Evolutionary conservation across 768 basidiomycete genomes (phyloP).

Genomic region (Phallus indusiatus): DNA sequence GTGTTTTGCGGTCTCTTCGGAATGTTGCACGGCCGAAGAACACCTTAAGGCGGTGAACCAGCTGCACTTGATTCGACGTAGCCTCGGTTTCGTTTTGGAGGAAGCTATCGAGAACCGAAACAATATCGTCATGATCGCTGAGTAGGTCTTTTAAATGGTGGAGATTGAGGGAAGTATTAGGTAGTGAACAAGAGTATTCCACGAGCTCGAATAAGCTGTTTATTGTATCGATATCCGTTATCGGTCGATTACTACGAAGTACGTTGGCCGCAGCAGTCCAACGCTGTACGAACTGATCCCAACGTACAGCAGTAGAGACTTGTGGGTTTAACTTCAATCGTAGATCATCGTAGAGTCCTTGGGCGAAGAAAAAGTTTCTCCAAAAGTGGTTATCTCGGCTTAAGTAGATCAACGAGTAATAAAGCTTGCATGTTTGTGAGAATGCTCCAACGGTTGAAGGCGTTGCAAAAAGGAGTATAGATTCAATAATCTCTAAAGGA

Average conservation of each 20-base stretch:
- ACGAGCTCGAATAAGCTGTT: background rate
- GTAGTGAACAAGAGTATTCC: background rate
- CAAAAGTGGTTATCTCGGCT: conserved; percentile 52
- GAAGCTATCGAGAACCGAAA: background rate
- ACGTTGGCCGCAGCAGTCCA: conserved; percentile 4
- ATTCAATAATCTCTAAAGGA: conserved; percentile 55
- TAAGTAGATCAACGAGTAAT: conserved; percentile 39
- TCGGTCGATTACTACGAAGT: background rate
- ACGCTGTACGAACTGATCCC: conserved; percentile 1
- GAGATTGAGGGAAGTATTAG: background rate
- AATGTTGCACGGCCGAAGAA: background rate
- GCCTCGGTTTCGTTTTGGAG: background rate
- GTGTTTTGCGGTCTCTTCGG: background rate
- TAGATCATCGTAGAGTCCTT: conserved; percentile 56
- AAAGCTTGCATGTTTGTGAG: conserved; percentile 42
- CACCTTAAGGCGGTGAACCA: conserved; percentile 2
- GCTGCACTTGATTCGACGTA: background rate
- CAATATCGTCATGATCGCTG: background rate
- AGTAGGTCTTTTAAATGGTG: background rate
- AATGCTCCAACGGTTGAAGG: conserved; percentile 51
- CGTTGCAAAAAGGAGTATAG: conserved; percentile 45
- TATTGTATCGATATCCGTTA: background rate
- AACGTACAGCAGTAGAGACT: background rate
- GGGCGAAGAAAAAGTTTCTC: conserved; percentile 53
- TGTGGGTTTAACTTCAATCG: conserved; percentile 14